phyloP scores from a whole-genome alignment of 2,329 filamentous ascomycete species.

The Harringtonia lauricola region DNA sequence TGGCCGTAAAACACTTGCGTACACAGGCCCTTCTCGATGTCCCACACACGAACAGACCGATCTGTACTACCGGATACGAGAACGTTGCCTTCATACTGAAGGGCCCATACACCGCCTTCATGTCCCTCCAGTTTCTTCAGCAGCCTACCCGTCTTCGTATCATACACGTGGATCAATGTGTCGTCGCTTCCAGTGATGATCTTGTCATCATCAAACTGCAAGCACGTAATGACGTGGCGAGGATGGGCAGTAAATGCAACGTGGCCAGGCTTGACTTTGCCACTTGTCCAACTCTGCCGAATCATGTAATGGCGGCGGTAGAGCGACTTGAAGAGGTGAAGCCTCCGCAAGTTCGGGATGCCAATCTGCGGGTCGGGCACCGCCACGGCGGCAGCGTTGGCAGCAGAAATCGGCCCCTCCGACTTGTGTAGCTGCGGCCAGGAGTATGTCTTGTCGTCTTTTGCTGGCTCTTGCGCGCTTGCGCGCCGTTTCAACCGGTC shows the following conservation, averaged over 20 bases:
- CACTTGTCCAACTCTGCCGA: slow-evolving; percentile 82
- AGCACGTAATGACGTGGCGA: slow-evolving; percentile 90
- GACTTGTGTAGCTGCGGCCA: slow-evolving; percentile 43
- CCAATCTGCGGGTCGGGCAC: slow-evolving; percentile 76
- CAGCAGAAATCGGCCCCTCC: slow-evolving; percentile 78
- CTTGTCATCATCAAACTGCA: slow-evolving; percentile 97
- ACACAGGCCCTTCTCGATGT: slow-evolving; percentile 85
- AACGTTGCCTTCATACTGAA: slow-evolving; percentile 92
- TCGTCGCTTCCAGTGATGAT: slow-evolving; percentile 97
- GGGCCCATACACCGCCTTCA: slow-evolving; percentile 93
- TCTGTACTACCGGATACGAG: slow-evolving; percentile 95
- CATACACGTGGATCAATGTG: slow-evolving; percentile 94
- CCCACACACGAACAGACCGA: slow-evolving; percentile 97
- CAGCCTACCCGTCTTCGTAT: slow-evolving; percentile 85
- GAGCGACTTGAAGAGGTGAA: slow-evolving; percentile 93
- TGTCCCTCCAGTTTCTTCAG: slow-evolving; percentile 80
- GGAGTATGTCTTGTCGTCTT: slow-evolving; percentile 28
- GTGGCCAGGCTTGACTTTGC: slow-evolving; percentile 74
- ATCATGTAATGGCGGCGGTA: slow-evolving; percentile 91
- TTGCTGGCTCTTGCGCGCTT: slow-evolving; percentile 33
- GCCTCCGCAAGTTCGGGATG: slow-evolving; percentile 62
- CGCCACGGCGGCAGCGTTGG: slow-evolving; percentile 70
- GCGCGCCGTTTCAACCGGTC: slow-evolving; percentile 44
- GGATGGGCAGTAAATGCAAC: slow-evolving; percentile 95
- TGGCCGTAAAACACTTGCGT: slow-evolving; percentile 96